These are phyloP conservation scores for Boletus rex-veris DNA, from an alignment of 768 basidiomycete species.

Conservation along the genomic window DNA sequence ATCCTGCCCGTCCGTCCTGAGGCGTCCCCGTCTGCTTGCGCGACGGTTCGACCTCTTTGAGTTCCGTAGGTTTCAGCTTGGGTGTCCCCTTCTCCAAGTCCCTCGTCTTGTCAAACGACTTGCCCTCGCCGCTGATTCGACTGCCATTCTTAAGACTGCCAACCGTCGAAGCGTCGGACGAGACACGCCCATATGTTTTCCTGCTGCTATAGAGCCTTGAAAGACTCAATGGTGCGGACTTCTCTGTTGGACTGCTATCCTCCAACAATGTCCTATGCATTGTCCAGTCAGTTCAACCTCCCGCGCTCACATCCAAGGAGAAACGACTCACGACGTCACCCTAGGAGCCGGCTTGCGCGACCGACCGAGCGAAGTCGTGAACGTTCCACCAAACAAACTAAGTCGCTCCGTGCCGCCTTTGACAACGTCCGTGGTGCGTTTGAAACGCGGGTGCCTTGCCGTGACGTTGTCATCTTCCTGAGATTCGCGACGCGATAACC, in stretches of 20 bases:
- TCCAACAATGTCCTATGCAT: constrained; percentile 30
- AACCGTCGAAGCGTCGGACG: constrained; percentile 34
- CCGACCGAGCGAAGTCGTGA: constrained; percentile 60
- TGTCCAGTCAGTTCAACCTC: neutral
- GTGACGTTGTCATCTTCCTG: constrained; percentile 22
- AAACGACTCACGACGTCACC: constrained; percentile 52
- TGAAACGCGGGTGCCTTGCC: constrained; percentile 42
- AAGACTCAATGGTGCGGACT: constrained; percentile 46
- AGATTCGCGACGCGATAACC: constrained; percentile 17
- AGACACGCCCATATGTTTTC: constrained; percentile 42
- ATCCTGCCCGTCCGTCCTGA: constrained; percentile 19
- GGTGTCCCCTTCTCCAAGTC: constrained; percentile 21
- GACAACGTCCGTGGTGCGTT: constrained; percentile 48
- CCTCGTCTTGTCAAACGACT: constrained; percentile 17
- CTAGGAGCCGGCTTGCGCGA: constrained; percentile 79
- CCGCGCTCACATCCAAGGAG: neutral
- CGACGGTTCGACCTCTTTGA: constrained; percentile 39
- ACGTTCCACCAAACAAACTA: constrained; percentile 77
- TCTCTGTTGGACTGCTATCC: constrained; percentile 38
- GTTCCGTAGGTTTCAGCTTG: constrained; percentile 17
- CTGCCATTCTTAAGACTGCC: constrained; percentile 24
- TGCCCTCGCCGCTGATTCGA: constrained; percentile 17
- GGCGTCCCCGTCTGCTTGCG: constrained; percentile 53
- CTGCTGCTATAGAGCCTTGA: constrained; percentile 45
- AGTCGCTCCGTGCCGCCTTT: constrained; percentile 51